These are phyloP conservation scores for Colletotrichum kahawae DNA, from an alignment of 2,329 filamentous ascomycete genomes.

Conservation along the genomic window DNA sequence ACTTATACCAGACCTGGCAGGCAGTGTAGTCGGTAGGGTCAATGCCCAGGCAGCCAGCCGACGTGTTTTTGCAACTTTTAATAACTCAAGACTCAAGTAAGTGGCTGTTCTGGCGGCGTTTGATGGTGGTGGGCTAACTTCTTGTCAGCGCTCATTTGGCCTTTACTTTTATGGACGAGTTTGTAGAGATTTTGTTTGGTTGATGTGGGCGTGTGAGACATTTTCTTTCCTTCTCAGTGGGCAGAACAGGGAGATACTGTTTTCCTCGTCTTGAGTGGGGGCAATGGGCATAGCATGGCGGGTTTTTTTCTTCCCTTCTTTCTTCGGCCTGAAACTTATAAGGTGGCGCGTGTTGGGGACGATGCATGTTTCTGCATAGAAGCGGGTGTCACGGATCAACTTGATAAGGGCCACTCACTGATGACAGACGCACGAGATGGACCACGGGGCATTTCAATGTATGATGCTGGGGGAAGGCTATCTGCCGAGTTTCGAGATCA, in stretches of 20 bases:
- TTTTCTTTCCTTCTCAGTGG: background rate
- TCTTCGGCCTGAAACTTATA: background rate
- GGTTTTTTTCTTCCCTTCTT: background rate
- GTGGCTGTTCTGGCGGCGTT: conserved; percentile 38
- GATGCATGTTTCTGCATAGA: background rate
- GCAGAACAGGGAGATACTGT: background rate
- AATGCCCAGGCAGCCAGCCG: conserved; percentile 92
- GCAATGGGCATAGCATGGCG: background rate
- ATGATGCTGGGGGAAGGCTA: background rate
- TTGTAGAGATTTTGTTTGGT: conserved; percentile 69
- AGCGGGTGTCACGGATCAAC: background rate
- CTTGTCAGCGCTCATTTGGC: conserved; percentile 64
- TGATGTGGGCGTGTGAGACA: conserved; percentile 18
- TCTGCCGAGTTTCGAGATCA: background rate
- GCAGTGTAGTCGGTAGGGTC: conserved; percentile 87
- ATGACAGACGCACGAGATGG: background rate
- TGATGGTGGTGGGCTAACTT: conserved; percentile 21
- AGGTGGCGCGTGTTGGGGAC: background rate
- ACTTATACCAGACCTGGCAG: conserved; percentile 87
- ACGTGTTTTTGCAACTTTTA: conserved; percentile 87
- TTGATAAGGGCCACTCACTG: background rate
- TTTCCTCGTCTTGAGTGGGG: background rate
- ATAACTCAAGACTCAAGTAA: conserved; percentile 89
- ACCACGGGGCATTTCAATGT: background rate
- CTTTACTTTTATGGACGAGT: conserved; percentile 75